Conservation (phyloP, 495 filamentous ascomycete genomes). For the Penicillium alfredii region DNA sequence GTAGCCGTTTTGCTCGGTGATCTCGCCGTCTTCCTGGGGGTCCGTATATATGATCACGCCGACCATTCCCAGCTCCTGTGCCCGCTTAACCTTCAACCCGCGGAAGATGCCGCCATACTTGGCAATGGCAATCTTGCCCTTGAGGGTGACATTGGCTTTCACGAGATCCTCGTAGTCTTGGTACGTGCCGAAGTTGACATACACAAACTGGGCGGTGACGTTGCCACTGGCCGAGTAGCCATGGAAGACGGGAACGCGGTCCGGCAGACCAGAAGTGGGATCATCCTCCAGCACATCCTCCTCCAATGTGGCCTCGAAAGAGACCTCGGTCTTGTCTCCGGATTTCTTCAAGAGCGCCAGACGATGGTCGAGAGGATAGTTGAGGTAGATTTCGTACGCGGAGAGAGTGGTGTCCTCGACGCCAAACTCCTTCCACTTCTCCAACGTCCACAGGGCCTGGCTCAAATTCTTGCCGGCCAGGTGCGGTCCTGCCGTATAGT, state of each 20-base stretch:
- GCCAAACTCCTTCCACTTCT: constrained; percentile 81
- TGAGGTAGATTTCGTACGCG: constrained; percentile 84
- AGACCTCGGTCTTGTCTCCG: constrained; percentile 40
- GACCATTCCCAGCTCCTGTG: constrained; percentile 87
- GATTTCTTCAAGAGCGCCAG: constrained; percentile 66
- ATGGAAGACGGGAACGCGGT: constrained; percentile 89
- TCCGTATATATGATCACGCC: constrained; percentile 82
- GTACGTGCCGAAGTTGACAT: constrained; percentile 84
- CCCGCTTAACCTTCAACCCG: constrained; percentile 87
- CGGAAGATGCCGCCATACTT: constrained; percentile 87
- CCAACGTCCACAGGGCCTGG: constrained; percentile 80
- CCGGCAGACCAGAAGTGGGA: constrained; percentile 59
- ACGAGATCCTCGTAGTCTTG: constrained; percentile 79
- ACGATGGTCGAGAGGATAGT: constrained; percentile 77
- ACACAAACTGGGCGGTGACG: constrained; percentile 77
- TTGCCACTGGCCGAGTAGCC: constrained; percentile 91
- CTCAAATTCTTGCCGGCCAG: constrained; percentile 83
- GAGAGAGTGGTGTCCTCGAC: constrained; percentile 64
- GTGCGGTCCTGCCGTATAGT: constrained; percentile 87
- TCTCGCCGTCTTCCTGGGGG: constrained; percentile 79
- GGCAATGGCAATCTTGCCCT: constrained; percentile 80
- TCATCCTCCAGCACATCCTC: constrained; percentile 88
- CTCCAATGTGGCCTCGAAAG: constrained; percentile 73
- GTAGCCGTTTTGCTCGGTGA: constrained; percentile 76
- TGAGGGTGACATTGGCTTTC: constrained; percentile 65